Conservation (phyloP, 2,329 filamentous ascomycete genomes). For the Lasiodiplodia theobromae region DNA sequence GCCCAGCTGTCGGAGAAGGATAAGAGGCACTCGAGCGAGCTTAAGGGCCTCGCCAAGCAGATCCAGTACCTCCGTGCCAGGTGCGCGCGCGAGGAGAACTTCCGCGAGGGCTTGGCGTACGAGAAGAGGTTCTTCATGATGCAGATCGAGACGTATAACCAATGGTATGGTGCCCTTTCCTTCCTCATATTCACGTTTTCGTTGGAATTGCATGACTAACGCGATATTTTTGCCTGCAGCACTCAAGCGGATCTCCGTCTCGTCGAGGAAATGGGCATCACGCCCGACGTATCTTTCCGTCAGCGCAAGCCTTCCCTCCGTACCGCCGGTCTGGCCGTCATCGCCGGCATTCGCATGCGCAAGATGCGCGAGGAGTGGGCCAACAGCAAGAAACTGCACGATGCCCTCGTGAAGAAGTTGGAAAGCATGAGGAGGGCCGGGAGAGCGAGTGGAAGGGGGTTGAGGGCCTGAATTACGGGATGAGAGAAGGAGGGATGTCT, state of each 20-base stretch:
- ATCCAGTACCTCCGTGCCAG: constrained; percentile 89
- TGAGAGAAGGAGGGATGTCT: not conserved
- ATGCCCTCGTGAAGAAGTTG: constrained; percentile 54
- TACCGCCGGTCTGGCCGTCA: constrained; percentile 56
- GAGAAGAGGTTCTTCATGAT: constrained; percentile 85
- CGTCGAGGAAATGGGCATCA: constrained; percentile 81
- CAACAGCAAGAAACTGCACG: constrained; percentile 57
- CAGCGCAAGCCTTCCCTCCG: constrained; percentile 52
- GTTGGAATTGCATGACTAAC: constrained; percentile 30
- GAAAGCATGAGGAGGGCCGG: constrained; percentile 48
- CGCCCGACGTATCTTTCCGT: constrained; percentile 55
- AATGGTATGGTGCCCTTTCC: constrained; percentile 73
- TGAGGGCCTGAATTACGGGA: not conserved
- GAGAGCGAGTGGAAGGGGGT: not conserved
- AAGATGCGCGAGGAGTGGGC: constrained; percentile 59
- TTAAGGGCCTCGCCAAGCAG: constrained; percentile 84
- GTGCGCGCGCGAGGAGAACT: constrained; percentile 78
- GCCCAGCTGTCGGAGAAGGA: constrained; percentile 68
- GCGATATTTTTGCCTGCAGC: constrained; percentile 57
- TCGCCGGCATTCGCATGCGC: constrained; percentile 61
- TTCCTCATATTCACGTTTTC: constrained; percentile 28
- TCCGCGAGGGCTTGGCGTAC: constrained; percentile 81
- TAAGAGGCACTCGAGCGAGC: constrained; percentile 74
- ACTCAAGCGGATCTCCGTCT: constrained; percentile 91
- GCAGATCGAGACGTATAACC: constrained; percentile 82